phyloP scores from a whole-genome alignment of 805 yeast genomes.

The Candida ipomoeae region DNA sequence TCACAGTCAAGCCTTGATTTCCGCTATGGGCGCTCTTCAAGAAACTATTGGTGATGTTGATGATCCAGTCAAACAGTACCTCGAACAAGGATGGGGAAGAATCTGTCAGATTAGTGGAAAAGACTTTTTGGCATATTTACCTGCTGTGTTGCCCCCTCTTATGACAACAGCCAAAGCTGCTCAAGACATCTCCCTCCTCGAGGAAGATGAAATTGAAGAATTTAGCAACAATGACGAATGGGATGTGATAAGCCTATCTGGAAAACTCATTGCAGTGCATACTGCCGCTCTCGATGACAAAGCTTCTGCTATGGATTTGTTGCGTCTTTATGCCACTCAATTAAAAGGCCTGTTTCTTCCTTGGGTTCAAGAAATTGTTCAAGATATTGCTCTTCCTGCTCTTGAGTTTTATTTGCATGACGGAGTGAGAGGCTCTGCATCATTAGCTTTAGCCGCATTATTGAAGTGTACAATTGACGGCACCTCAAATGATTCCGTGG shows the following conservation, averaged over 20 bases:
- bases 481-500: slow-evolving; percentile 52
- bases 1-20: slow-evolving; percentile 69
- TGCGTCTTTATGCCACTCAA: slow-evolving; percentile 79
- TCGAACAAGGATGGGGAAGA: slow-evolving; percentile 96
- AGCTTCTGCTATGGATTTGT: slow-evolving; percentile 83
- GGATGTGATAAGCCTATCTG: slow-evolving; percentile 89
- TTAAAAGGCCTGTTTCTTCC: slow-evolving; percentile 79
- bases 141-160: slow-evolving; percentile 85
- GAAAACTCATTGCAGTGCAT: slow-evolving; percentile 91
- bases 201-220: slow-evolving; percentile 82
- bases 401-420: slow-evolving; percentile 89
- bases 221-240: slow-evolving; percentile 84
- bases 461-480: slow-evolving; percentile 59
- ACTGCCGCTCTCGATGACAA: slow-evolving; percentile 94
- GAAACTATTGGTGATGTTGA: slow-evolving; percentile 55
- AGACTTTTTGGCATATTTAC: slow-evolving; percentile 80
- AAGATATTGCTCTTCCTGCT: slow-evolving; percentile 81
- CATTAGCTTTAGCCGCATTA: slow-evolving; percentile 75
- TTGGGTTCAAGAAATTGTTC: slow-evolving; percentile 73
- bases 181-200: slow-evolving; percentile 84
- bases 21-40: slow-evolving; percentile 70
- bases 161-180: slow-evolving; percentile 80
- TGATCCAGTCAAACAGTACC: slow-evolving; percentile 81
- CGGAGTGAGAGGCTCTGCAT: slow-evolving; percentile 90
- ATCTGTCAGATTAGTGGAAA: slow-evolving; percentile 80